phyloP scores from a whole-genome alignment of 352 stramenopile genomes.

The Peronospora destructor region DNA sequence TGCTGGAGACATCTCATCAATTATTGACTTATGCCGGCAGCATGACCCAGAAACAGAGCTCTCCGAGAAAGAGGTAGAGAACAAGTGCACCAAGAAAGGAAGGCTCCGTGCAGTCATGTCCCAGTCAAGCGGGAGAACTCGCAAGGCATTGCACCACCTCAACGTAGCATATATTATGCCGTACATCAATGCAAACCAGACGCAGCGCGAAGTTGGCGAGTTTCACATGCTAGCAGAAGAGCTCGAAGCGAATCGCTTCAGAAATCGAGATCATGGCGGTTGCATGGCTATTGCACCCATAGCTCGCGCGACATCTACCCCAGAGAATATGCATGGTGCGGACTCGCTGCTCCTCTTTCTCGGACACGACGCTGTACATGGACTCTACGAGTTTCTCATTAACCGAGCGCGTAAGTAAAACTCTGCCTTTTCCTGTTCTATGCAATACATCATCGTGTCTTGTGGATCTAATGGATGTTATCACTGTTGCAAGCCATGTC shows the following conservation, averaged over 20 bases:
- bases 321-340: constrained; percentile 40
- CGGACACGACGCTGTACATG: constrained; percentile 56
- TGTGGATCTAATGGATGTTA: constrained; percentile 1
- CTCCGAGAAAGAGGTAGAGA: constrained; percentile 1
- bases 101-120: constrained; percentile 52
- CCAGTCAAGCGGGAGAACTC: constrained; percentile 53
- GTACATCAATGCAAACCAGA: constrained; percentile 40
- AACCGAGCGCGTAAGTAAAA: constrained; percentile 62
- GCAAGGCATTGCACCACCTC: constrained; percentile 57
- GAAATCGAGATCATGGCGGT: constrained; percentile 14
- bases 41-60: constrained; percentile 11
- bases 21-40: constrained; percentile 39
- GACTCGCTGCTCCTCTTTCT: constrained; percentile 64
- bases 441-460: constrained; percentile 2
- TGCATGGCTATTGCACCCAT: constrained; percentile 9
- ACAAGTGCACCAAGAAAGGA: constrained; percentile 5
- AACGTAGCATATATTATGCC: constrained; percentile 52
- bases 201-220: constrained; percentile 37
- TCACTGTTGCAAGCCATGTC: constrained; percentile 39
- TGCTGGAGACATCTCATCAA: constrained; percentile 5
- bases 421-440: not conserved
- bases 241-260: constrained; percentile 18
- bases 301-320: constrained; percentile 8
- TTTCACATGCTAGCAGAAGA: constrained; percentile 48
- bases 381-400: constrained; percentile 71